A percentile compares a stretch with the other conserved stretches of the same genome.
Conservation (phyloP, 2,329 filamentous ascomycete species). For the Gremmenia infestans region DNA sequence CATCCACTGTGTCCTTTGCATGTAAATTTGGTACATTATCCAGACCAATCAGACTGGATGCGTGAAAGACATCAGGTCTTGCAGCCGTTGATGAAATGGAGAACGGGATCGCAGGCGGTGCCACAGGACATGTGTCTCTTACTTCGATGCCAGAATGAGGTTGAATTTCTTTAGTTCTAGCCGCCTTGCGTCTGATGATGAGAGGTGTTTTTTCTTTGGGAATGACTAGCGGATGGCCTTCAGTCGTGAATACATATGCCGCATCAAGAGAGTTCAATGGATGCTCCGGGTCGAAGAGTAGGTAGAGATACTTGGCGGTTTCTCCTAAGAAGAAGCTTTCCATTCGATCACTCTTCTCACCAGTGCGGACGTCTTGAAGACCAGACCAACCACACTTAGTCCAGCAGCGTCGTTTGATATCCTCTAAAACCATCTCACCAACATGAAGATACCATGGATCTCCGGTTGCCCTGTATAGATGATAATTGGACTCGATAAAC, state of each 20-base stretch:
- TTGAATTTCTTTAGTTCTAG: constrained; percentile 35
- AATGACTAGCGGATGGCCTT: constrained; percentile 88
- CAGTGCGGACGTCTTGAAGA: constrained; percentile 73
- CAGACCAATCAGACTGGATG: constrained; percentile 76
- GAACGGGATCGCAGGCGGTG: constrained; percentile 55
- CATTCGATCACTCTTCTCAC: constrained; percentile 90
- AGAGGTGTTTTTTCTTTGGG: constrained; percentile 44
- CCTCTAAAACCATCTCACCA: constrained; percentile 88
- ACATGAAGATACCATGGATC: constrained; percentile 97
- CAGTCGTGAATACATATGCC: constrained; percentile 89
- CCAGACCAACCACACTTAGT: constrained; percentile 92
- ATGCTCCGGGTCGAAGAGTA: constrained; percentile 82
- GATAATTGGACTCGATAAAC: constrained; percentile 95
- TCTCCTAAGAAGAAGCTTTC: constrained; percentile 98
- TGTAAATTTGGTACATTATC: constrained; percentile 69
- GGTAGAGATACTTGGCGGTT: constrained; percentile 91
- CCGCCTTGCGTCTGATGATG: constrained; percentile 8
- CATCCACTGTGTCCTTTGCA: constrained; percentile 26
- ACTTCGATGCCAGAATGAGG: constrained; percentile 6
- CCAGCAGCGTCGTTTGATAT: constrained; percentile 85
- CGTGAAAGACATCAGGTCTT: constrained; percentile 79
- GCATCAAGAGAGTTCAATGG: constrained; percentile 83
- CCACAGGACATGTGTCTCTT: constrained; percentile 60
- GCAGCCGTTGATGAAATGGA: constrained; percentile 76
- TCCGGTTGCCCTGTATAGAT: constrained; percentile 87